Evolutionary conservation across 192 early-diverging fungal species (phyloP), one percentile per base, ranked within the genome.

Genomic region (Phycomyces blakesleeanus): DNA sequence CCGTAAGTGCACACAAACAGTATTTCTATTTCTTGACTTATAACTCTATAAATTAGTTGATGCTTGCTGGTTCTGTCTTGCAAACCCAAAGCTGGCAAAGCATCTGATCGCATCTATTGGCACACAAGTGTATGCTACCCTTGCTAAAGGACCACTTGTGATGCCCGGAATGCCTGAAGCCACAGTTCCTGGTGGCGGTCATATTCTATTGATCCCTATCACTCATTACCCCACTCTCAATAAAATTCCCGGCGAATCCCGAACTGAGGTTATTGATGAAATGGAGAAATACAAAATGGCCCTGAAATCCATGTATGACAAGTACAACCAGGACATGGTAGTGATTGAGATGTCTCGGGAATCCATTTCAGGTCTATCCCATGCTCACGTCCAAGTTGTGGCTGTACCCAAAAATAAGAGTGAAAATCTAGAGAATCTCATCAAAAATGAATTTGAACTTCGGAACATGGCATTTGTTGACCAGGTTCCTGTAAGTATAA

Each of bases 21-120:
- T 10, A 29, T 12, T 18, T 6, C 5, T 39, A 20, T 40, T 42
- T 20, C 24, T 51, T 34, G 29, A 7, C 7, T 34, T 62, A 41
- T 57, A 50, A 54, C 20, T 57, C 16, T 26, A 4, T 42, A 22
- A 18, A 12, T 14, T 55, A 78, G 73, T 75, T 16, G 40, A 66
- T 27, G 78, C 86, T 4, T 98, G 96, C 76, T 98, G 96, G 96
- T 98, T 98, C 74, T 98, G 96, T 70, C 77, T 98, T 51, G 83
- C 92, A 0, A 95, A 93, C 64, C 94, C 96, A 1, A 86, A 89
- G 40, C 76, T 95, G 22, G 91, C 89, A 66, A 92, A 93, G 74
- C 93, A 96, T 53, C 78, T 98, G 60, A 92, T 98, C 68, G 83
- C 89, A 2, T 84, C 88, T 1, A 90, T 97, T 72, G 89, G 87